These are phyloP conservation scores for Eucommia ulmoides DNA, from an alignment of 257 asterid genomes.

Conservation along the genomic window DNA sequence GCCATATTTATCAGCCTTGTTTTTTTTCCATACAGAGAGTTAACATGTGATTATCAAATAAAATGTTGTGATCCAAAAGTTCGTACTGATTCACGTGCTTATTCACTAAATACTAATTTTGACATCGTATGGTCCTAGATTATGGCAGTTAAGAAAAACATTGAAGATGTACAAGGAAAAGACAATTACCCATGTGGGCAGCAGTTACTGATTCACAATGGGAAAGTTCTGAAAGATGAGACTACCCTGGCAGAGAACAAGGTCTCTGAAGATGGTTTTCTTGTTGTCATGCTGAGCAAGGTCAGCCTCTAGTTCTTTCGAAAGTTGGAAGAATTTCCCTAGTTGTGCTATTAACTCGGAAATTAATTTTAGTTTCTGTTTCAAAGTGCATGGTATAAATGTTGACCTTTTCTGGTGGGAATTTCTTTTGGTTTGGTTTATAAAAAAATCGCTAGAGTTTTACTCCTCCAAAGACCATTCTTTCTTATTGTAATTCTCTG, in stretches of 20 bases:
- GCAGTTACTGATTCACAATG: conserved; percentile 79
- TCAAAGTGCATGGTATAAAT: no score
- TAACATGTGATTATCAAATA: no score
- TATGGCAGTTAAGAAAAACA: conserved; percentile 82
- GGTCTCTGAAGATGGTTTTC: conserved; percentile 84
- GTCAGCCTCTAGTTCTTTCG: conserved; percentile 16
- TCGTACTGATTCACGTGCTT: background rate
- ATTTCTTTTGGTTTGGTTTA: no score
- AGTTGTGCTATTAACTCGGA: no score
- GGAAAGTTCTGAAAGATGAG: conserved; percentile 85
- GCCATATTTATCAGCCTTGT: no score
- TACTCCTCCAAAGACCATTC: background rate
- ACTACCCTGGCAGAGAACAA: conserved; percentile 67
- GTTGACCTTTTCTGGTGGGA: no score
- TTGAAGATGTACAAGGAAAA: conserved; percentile 85
- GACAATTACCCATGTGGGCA: conserved; percentile 88
- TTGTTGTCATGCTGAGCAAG: conserved; percentile 96
- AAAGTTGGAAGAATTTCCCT: no score
- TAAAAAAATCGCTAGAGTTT: no score
- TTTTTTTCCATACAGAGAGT: no score
- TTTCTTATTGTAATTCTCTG: conserved; percentile 11
- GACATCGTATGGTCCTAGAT: conserved; percentile 23
- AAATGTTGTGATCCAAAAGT: no score
- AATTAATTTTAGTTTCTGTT: background rate
- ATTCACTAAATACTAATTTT: background rate